Base-by-base conservation (phyloP, 2,329 filamentous ascomycete species). In the Purpureocillium takamizusanense region DNA sequence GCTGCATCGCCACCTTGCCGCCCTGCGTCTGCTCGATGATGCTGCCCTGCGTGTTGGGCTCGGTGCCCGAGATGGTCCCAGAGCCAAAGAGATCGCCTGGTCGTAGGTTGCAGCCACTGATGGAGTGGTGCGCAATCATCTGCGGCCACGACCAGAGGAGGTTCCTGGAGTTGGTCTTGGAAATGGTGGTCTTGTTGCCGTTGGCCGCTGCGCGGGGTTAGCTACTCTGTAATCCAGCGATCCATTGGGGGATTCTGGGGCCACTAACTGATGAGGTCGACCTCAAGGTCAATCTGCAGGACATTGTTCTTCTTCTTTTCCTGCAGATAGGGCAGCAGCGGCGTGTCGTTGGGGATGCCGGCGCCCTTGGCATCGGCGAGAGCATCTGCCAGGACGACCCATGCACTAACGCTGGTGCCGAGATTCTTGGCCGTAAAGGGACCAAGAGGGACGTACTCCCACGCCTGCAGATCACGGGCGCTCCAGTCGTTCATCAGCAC, bases 121-220 rank as follows among this genome's bases (percentile, higher is more conserved):
- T 74, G 3, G 82, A 81, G 57, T 92, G 86, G 59, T 92, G 86
- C 0, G 86, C 75, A 27, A 92, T 66, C 84, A 90, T 89, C 55
- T 92, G 86, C 1, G 83, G 74, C 64, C 87, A 92, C 0, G 84
- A 89, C 71, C 79, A 92, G 2, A 90, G 69, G 2, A 92, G 66
- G 36, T 69, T 59, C 15, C 47, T 55, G 1, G 60, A 56, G 35
- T 52, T 63, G 6, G 61, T 62, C 32, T 48, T 51, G 13, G 48
- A 53, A 11, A 65, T 51, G n/a, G 53, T 50, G 2, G 50, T 57
- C 33, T 52, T 60, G 33, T 54, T 46, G 4, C 57, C 59, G 9
- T 45, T 43, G 27, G 53, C 44, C 3, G 59, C 58, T 63, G n/a
- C 0, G 8, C 5, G 10, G 10, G 32, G 2, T 33, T 17, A 40